phyloP scores from a whole-genome alignment of 352 stramenopile species.

The Phytopythium oedochilum region DNA sequence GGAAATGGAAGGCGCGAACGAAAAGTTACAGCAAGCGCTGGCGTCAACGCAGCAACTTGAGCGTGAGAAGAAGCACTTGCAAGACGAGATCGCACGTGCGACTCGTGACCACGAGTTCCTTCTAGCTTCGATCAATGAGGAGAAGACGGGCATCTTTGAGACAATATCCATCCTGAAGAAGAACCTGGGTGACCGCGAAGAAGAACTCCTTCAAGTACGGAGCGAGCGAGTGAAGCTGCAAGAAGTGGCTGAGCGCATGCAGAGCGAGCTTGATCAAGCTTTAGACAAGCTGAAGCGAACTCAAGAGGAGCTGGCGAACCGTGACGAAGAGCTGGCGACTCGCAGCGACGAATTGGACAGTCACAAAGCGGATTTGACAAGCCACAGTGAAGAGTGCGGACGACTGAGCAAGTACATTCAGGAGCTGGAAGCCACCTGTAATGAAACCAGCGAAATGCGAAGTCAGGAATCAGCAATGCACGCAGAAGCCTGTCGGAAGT shows the following conservation, averaged over 20 bases:
- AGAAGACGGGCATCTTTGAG: slow-evolving; percentile 3
- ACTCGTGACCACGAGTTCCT: slow-evolving; percentile 2
- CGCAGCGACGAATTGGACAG: too few species aligned
- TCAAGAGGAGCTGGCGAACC: neutral
- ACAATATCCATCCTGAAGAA: neutral
- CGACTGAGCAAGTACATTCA: neutral
- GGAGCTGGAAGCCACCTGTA: neutral
- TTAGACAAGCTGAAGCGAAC: neutral
- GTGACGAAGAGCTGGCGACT: too few species aligned
- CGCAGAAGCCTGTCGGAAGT: neutral
- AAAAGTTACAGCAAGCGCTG: neutral
- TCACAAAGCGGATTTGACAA: too few species aligned
- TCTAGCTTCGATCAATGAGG: neutral
- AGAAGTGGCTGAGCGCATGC: neutral
- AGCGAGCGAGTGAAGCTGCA: neutral
- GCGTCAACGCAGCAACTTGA: neutral
- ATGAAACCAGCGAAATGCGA: neutral
- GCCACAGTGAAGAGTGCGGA: neutral
- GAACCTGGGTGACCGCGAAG: neutral
- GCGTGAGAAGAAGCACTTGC: slow-evolving; percentile 4
- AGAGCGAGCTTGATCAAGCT: neutral
- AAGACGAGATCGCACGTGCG: neutral
- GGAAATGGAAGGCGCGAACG: slow-evolving; percentile 12
- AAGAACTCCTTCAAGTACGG: neutral
- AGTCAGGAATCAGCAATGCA: neutral